A percentile compares a stretch with the other conserved stretches of the same genome.
phyloP scores from a whole-genome alignment of 768 basidiomycete species.

The Lentinula detonsa region DNA sequence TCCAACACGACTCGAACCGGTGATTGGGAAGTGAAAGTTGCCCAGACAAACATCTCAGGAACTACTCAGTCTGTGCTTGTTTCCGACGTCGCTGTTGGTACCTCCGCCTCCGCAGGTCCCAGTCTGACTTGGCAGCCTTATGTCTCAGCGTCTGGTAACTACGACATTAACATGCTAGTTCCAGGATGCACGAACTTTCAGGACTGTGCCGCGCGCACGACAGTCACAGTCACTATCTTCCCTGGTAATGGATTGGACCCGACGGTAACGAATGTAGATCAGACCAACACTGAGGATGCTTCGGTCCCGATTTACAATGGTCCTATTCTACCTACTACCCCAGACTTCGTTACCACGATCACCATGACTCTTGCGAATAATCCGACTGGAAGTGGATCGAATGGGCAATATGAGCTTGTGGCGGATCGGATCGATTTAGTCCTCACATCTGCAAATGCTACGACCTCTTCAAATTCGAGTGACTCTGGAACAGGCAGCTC shows the following conservation, averaged over 20 bases:
- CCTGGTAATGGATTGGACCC: constrained; percentile 65
- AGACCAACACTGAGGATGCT: constrained; percentile 64
- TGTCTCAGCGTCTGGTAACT: constrained; percentile 83
- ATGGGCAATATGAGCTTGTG: constrained; percentile 73
- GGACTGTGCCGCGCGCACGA: constrained; percentile 77
- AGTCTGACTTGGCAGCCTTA: constrained; percentile 88
- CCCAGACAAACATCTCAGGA: constrained; percentile 70
- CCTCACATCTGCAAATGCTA: constrained; percentile 55
- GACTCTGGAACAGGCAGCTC: constrained; percentile 24
- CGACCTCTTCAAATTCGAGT: constrained; percentile 23
- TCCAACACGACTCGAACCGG: constrained; percentile 69
- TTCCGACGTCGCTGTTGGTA: constrained; percentile 60
- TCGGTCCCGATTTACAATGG: constrained; percentile 70
- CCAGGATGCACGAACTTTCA: constrained; percentile 82
- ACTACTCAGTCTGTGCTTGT: constrained; percentile 74
- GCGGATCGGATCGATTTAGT: constrained; percentile 83
- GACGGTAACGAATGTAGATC: constrained; percentile 63
- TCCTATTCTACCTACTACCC: constrained; percentile 69
- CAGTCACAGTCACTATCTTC: constrained; percentile 78
- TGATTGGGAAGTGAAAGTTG: constrained; percentile 58
- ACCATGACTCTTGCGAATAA: constrained; percentile 64
- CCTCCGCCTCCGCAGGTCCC: constrained; percentile 55
- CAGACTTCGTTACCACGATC: constrained; percentile 68
- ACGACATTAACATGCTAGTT: constrained; percentile 77
- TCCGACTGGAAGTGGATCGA: constrained; percentile 57